phyloP scores from a whole-genome alignment of 2,329 filamentous ascomycete genomes.

The Trichoderma koningii region DNA sequence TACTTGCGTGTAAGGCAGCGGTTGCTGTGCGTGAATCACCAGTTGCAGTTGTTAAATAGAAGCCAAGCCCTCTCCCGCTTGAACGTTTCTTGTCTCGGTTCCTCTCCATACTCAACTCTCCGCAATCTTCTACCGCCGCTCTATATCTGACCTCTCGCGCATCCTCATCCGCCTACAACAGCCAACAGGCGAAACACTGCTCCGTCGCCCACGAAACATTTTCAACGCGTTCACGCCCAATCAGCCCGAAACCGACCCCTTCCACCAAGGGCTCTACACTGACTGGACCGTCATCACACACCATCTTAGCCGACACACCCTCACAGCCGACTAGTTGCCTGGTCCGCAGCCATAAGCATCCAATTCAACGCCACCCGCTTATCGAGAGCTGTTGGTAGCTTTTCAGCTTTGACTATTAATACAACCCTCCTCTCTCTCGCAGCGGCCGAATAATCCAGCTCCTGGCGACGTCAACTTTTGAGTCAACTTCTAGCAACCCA shows the following conservation, averaged over 20 bases:
- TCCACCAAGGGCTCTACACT: constrained; percentile 18
- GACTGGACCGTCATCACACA: constrained; percentile 25
- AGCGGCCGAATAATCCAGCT: background rate
- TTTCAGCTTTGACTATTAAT: constrained; percentile 13
- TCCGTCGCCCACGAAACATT: background rate
- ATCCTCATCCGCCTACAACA: background rate
- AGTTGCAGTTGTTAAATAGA: background rate
- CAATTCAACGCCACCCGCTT: constrained; percentile 22
- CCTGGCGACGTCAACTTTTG: background rate
- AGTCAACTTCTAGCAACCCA: background rate
- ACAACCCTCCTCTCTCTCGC: constrained; percentile 13
- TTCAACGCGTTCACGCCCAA: constrained; percentile 22
- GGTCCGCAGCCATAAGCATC: constrained; percentile 18
- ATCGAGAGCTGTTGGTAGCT: background rate
- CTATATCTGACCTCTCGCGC: background rate
- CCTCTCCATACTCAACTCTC: background rate
- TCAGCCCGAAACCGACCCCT: constrained; percentile 16
- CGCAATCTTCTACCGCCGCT: background rate
- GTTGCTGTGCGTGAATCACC: background rate
- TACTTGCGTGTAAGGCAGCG: background rate
- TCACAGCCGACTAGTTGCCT: background rate
- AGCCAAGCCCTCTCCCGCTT: constrained; percentile 1
- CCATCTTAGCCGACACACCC: constrained; percentile 23
- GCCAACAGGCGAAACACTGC: background rate
- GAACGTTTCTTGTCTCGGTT: background rate